These are phyloP conservation scores for Neofusicoccum umdonicola DNA, from an alignment of 2,329 filamentous ascomycete species.

Conservation along the genomic window DNA sequence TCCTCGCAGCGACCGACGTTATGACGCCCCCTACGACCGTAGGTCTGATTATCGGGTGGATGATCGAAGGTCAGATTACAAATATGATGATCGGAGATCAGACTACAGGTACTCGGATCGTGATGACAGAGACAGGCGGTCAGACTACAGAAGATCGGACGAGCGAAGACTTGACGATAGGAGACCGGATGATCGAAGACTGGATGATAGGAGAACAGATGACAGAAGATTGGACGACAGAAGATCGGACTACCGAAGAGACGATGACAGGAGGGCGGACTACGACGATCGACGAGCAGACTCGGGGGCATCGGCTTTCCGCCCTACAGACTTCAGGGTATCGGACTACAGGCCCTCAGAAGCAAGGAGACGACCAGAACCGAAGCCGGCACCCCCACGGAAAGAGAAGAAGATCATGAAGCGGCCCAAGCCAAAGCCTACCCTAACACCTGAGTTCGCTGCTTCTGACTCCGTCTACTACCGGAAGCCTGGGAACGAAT, in stretches of 20 bases:
- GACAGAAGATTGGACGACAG: slow-evolving; percentile 32
- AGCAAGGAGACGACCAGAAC: slow-evolving; percentile 26
- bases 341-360: slow-evolving; percentile 23
- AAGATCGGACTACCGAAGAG: slow-evolving; percentile 7
- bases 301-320: slow-evolving; percentile 13
- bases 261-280: slow-evolving; percentile 14
- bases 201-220: slow-evolving; percentile 5
- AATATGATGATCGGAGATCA: slow-evolving; percentile 20
- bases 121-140: slow-evolving; percentile 21
- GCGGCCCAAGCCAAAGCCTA: slow-evolving; percentile 68
- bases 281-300: slow-evolving; percentile 15
- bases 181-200: slow-evolving; percentile 17
- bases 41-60: slow-evolving; percentile 31
- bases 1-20: slow-evolving; percentile 14
- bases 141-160: slow-evolving; percentile 17
- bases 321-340: slow-evolving; percentile 15
- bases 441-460: slow-evolving; percentile 68
- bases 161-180: slow-evolving; percentile 35
- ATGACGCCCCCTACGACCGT: slow-evolving; percentile 15
- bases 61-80: slow-evolving; percentile 36
- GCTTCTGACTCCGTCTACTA: slow-evolving; percentile 88
- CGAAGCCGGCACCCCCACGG: slow-evolving; percentile 33
- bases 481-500: slow-evolving; percentile 95
- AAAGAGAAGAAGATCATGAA: slow-evolving; percentile 63
- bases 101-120: slow-evolving; percentile 17